A percentile compares a stretch with the other conserved stretches of the same genome.
Evolutionary conservation across 2,329 filamentous ascomycete species (phyloP).

Genomic region (Herpotrichia juniperi): DNA sequence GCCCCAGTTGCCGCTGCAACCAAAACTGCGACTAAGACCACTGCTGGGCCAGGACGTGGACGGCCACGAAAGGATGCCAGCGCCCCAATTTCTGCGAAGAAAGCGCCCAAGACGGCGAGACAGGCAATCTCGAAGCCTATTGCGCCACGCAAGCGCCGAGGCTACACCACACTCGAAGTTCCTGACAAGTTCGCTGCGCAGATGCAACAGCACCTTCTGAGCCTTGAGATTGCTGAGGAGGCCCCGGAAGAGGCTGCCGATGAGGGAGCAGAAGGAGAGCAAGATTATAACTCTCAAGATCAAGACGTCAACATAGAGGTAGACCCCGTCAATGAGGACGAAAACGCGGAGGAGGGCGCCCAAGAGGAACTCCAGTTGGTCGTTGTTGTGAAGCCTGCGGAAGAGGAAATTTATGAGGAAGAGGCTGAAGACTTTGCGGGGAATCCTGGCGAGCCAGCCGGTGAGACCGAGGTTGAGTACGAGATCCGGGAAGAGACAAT

Average conservation of each 20-base stretch:
- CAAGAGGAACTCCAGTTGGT: no score
- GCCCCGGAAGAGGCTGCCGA: background rate
- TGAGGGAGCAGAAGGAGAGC: no score
- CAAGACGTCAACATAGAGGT: no score
- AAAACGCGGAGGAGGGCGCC: no score
- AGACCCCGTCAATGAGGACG: no score
- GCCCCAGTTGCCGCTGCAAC: constrained; percentile 5
- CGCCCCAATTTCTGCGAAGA: constrained; percentile 4
- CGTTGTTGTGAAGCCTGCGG: no score
- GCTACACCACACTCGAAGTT: constrained; percentile 32
- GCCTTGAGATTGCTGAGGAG: background rate
- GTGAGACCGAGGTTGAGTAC: no score
- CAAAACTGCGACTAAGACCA: constrained; percentile 17
- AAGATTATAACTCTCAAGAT: no score
- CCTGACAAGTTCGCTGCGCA: constrained; percentile 28
- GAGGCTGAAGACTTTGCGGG: no score
- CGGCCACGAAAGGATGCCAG: constrained; percentile 12
- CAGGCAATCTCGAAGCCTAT: constrained; percentile 5
- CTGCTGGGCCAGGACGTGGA: constrained; percentile 11
- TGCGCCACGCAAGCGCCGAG: constrained; percentile 30
- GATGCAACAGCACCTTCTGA: constrained; percentile 4
- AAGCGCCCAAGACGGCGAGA: constrained; percentile 10
- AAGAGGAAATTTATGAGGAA: no score
- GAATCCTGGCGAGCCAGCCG: no score
- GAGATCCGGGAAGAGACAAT: no score